Conservation (phyloP, 2,329 filamentous ascomycete species). For the Neofusicoccum umdonicola region DNA sequence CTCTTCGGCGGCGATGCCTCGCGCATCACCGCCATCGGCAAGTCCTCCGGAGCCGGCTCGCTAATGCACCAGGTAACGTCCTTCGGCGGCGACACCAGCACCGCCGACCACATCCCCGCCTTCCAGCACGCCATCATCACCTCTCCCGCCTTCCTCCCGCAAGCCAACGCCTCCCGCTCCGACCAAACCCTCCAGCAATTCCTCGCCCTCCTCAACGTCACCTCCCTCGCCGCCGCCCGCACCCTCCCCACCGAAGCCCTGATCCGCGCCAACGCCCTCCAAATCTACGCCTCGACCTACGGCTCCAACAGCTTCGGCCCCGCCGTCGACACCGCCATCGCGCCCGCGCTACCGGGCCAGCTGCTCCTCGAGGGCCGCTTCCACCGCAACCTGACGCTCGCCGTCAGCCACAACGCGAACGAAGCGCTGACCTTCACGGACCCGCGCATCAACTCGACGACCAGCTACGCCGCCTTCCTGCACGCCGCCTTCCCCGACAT, state of each 20-base stretch:
- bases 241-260: slow-evolving; percentile 29
- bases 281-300: slow-evolving; percentile 32
- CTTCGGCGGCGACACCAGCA: slow-evolving; percentile 30
- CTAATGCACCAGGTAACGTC: slow-evolving; percentile 32
- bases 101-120: slow-evolving; percentile 22
- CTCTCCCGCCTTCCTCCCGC: slow-evolving; percentile 40
- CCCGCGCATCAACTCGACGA: background rate
- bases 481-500: background rate
- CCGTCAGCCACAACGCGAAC: slow-evolving; percentile 44
- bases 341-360: slow-evolving; percentile 27
- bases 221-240: slow-evolving; percentile 34
- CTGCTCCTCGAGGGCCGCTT: slow-evolving; percentile 37
- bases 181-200: slow-evolving; percentile 32
- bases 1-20: slow-evolving; percentile 39
- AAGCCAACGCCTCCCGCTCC: slow-evolving; percentile 25
- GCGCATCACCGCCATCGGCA: slow-evolving; percentile 38
- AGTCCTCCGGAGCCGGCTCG: slow-evolving; percentile 37
- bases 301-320: slow-evolving; percentile 34
- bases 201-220: slow-evolving; percentile 32
- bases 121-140: slow-evolving; percentile 40
- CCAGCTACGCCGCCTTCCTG: background rate
- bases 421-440: slow-evolving; percentile 42
- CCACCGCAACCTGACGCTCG: slow-evolving; percentile 33
- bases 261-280: slow-evolving; percentile 33
- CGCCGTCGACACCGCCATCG: slow-evolving; percentile 34